These are phyloP conservation scores for Leccinum angustisporum DNA, from an alignment of 1,284 basidiomycete species.

Conservation along the genomic window DNA sequence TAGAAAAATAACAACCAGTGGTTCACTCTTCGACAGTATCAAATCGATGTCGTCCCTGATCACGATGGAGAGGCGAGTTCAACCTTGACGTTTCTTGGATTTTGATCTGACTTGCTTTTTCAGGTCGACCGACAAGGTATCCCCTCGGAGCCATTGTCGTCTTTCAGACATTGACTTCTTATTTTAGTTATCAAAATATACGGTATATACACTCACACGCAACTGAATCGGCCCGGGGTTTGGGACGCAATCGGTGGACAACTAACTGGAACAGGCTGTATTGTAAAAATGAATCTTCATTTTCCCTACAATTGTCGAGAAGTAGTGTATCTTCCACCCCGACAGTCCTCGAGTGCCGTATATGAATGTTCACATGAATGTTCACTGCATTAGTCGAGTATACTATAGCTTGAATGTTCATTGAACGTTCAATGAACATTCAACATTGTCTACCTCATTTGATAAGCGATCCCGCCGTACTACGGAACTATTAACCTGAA, in stretches of 20 bases:
- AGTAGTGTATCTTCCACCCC: too few species aligned
- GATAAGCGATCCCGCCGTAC: too few species aligned
- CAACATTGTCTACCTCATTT: too few species aligned
- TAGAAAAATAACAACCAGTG: background rate
- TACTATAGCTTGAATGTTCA: too few species aligned
- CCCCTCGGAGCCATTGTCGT: background rate
- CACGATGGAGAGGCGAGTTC: constrained; percentile 47
- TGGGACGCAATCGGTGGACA: constrained; percentile 56
- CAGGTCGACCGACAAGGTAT: constrained; percentile 59
- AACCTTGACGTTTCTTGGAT: background rate
- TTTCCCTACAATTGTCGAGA: too few species aligned
- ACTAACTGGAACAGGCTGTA: constrained; percentile 32
- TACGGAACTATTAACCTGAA: too few species aligned
- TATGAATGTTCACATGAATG: too few species aligned
- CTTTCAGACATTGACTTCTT: background rate
- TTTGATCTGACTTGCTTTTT: background rate
- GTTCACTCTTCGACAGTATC: constrained; percentile 46
- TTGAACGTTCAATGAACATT: too few species aligned
- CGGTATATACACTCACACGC: constrained; percentile 62
- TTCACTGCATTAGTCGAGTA: too few species aligned
- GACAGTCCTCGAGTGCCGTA: too few species aligned
- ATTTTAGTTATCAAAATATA: constrained; percentile 56
- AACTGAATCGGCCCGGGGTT: constrained; percentile 46
- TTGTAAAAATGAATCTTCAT: too few species aligned
- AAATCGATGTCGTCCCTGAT: constrained; percentile 58